phyloP scores from a whole-genome alignment of 768 basidiomycete genomes.

The Sistotremastrum niveocremeum region DNA sequence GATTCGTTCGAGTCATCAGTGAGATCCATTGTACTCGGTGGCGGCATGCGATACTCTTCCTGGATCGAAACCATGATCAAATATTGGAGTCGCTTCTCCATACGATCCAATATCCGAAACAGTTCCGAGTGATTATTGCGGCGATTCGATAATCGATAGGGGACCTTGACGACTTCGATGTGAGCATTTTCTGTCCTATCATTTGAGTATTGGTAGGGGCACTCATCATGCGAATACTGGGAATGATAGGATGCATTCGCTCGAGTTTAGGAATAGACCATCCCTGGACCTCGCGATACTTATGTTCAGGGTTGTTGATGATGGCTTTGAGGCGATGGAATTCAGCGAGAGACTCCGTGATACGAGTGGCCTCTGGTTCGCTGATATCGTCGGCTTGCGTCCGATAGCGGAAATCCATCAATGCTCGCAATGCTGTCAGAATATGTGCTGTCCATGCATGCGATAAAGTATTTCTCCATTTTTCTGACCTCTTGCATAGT shows the following conservation, averaged over 20 bases:
- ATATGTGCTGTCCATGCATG: conserved; percentile 23
- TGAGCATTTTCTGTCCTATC: conserved; percentile 22
- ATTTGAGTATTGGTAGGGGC: conserved; percentile 22
- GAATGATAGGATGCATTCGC: conserved; percentile 19
- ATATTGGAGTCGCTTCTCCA: conserved; percentile 17
- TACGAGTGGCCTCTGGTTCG: neutral
- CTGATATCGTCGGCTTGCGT: conserved; percentile 19
- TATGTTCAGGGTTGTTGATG: conserved; percentile 4
- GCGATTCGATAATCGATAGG: conserved; percentile 15
- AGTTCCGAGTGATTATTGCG: conserved; percentile 23
- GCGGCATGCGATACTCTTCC: conserved; percentile 5
- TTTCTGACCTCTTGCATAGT: conserved; percentile 27
- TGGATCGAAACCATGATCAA: conserved; percentile 14
- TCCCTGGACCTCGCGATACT: conserved; percentile 12
- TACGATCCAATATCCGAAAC: conserved; percentile 17
- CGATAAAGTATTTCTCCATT: conserved; percentile 23
- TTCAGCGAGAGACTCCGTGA: too few relatives aligned
- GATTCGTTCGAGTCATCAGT: too few relatives aligned
- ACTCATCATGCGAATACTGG: conserved; percentile 11
- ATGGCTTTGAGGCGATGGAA: conserved; percentile 18
- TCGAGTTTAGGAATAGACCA: conserved; percentile 32
- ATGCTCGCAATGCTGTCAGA: conserved; percentile 19
- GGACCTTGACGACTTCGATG: conserved; percentile 20
- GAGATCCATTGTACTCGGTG: neutral
- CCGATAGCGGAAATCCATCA: conserved; percentile 25